Evolutionary conservation across 2,329 filamentous ascomycete species (phyloP).

Genomic region (Botryotinia narcissicola): DNA sequence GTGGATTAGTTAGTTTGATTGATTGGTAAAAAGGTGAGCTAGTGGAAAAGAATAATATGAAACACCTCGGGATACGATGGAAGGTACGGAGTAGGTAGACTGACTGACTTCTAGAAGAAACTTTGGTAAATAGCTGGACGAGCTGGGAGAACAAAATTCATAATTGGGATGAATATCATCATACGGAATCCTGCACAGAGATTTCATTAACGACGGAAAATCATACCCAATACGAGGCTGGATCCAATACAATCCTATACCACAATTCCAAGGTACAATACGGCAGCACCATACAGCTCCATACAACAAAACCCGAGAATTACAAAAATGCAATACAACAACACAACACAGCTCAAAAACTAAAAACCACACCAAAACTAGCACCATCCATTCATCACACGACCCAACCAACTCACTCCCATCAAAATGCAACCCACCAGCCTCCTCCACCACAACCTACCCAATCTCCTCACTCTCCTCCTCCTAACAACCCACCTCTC

Average conservation of each 20-base stretch:
- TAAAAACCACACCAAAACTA: neutral
- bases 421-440: neutral
- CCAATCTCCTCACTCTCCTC: constrained; percentile 26
- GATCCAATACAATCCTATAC: neutral
- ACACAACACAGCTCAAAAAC: neutral
- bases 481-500: constrained; percentile 23
- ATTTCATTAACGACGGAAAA: neutral
- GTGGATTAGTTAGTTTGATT: neutral
- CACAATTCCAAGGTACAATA: neutral
- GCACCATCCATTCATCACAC: neutral
- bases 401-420: neutral
- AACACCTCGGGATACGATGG: constrained; percentile 5
- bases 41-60: neutral
- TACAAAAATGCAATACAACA: neutral
- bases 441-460: neutral
- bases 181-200: neutral
- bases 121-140: neutral
- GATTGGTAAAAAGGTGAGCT: neutral
- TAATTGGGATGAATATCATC: neutral
- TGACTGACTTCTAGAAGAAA: constrained; percentile 12
- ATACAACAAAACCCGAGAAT: neutral
- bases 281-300: neutral
- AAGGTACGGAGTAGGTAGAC: neutral
- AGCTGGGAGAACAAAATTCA: neutral
- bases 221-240: neutral